Evolutionary conservation across 2,329 filamentous ascomycete species (phyloP), one percentile per base, ranked within the genome.

Genomic region (Alternaria arbusti): DNA sequence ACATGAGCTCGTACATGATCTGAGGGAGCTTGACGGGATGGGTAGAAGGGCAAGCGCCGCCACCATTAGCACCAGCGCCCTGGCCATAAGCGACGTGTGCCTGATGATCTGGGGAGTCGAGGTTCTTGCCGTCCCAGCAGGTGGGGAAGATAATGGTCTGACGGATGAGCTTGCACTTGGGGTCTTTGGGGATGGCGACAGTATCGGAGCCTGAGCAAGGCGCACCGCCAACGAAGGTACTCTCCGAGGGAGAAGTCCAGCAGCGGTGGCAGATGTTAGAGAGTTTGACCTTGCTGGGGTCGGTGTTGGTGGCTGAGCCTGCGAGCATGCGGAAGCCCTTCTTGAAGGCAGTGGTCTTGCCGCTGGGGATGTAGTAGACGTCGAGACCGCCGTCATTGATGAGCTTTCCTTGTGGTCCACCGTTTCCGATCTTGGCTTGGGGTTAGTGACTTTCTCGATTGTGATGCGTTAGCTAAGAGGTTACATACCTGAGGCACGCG

Each of bases 101-200:
- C 71, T 73, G 69, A 65, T 76, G 73, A 64, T 78, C 70, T 17
- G 75, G 75, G 3, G 71, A 75, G 58, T 78, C 75, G 54, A 77
- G 74, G 57, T 74, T 73, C 65, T 70, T 72, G 54, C 71, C 75
- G 51, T 76, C 69, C 73, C 72, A 74, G 68, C 71, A 76, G 4
- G 70, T 66, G n/a, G 75, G 75, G 70, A 85, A 86, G 75, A 85
- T 84, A 74, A 85, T 83, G 70, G 84, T 85, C 72, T 85, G 83
- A 65, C 84, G 82, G 78, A 86, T 85, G 80, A 85, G 84, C 78
- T 85, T 84, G 81, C 83, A 85, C 59, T 69, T 78, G 63, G 81
- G 77, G 61, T 79, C 75, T 13, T 74, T 73, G 59, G 84, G 84
- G 60, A 86, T 85, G 32, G 81, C 84, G 50, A 86, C 84, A 4